phyloP scores from a whole-genome alignment of 768 basidiomycete species.

The Panaeolus cyanescens region DNA sequence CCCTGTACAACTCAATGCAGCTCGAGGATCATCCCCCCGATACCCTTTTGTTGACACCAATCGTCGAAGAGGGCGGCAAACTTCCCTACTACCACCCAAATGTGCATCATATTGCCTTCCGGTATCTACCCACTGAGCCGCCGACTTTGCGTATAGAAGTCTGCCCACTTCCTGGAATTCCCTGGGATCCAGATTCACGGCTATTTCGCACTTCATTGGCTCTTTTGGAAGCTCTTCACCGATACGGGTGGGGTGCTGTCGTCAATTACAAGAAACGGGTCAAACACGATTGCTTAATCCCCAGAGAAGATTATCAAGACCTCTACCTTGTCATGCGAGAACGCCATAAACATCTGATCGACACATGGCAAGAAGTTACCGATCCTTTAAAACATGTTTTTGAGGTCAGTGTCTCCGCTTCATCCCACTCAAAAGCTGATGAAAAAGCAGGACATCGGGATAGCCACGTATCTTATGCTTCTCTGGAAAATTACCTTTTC shows the following conservation, averaged over 20 bases:
- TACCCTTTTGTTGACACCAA: conserved; percentile 61
- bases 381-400: conserved; percentile 91
- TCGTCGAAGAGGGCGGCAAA: conserved; percentile 40
- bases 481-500: conserved; percentile 82
- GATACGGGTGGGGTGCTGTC: conserved; percentile 86
- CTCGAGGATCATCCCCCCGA: conserved; percentile 14
- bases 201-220: conserved; percentile 81
- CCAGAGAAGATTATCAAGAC: conserved; percentile 84
- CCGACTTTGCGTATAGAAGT: conserved; percentile 58
- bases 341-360: conserved; percentile 74
- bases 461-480: conserved; percentile 90
- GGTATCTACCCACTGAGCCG: conserved; percentile 48
- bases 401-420: conserved; percentile 52
- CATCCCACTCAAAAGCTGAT: background rate
- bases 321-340: conserved; percentile 87
- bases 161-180: conserved; percentile 48
- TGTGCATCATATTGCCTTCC: conserved; percentile 79
- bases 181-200: conserved; percentile 57
- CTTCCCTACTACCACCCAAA: conserved; percentile 93
- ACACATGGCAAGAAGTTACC: conserved; percentile 78
- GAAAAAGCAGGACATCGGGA: conserved; percentile 81
- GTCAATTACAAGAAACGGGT: conserved; percentile 88
- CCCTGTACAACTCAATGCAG: conserved; percentile 50
- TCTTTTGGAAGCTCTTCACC: conserved; percentile 79
- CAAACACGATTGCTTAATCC: conserved; percentile 76